Percentiles rank a stretch among this genome's conserved stretches.
These are phyloP conservation scores for Diatrype stigma DNA, from an alignment of 2,329 filamentous ascomycete genomes.

Conservation along the genomic window DNA sequence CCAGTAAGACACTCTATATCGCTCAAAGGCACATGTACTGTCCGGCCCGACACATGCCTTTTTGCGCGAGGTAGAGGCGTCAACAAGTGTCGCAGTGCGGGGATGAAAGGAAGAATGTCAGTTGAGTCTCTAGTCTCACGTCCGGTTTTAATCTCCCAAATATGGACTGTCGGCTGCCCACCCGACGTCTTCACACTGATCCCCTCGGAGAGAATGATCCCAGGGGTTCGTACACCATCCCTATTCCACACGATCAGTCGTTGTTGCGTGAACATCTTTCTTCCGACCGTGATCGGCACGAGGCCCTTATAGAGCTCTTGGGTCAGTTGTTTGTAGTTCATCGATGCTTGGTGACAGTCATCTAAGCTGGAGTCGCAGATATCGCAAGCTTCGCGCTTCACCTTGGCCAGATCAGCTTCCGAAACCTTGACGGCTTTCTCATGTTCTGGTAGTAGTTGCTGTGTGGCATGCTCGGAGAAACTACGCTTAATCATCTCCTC, in stretches of 20 bases:
- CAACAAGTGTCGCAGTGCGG: slow-evolving; percentile 64
- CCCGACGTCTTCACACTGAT: slow-evolving; percentile 54
- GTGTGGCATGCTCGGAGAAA: slow-evolving; percentile 96
- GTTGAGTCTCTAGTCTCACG: slow-evolving; percentile 69
- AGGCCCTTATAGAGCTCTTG: slow-evolving; percentile 73
- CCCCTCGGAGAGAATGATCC: slow-evolving; percentile 75
- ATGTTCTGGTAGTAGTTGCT: slow-evolving; percentile 88
- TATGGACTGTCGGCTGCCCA: slow-evolving; percentile 64
- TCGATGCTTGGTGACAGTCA: slow-evolving; percentile 73
- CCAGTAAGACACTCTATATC: slow-evolving; percentile 84
- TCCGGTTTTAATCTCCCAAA: slow-evolving; percentile 71
- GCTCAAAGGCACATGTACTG: slow-evolving; percentile 64
- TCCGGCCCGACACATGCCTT: slow-evolving; percentile 64
- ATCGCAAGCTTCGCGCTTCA: slow-evolving; percentile 79
- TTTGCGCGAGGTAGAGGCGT: slow-evolving; percentile 62
- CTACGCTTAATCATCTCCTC: slow-evolving; percentile 99
- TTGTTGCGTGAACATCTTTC: slow-evolving; percentile 70
- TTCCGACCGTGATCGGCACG: slow-evolving; percentile 75
- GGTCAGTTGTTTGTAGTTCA: slow-evolving; percentile 77
- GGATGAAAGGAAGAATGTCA: slow-evolving; percentile 83
- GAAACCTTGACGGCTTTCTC: slow-evolving; percentile 91
- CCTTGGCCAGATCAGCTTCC: slow-evolving; percentile 84
- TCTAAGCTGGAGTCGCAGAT: slow-evolving; percentile 80
- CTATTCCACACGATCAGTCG: slow-evolving; percentile 80
- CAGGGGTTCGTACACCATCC: slow-evolving; percentile 77